Evolutionary conservation across 768 basidiomycete species (phyloP).

Genomic region (Amanita fuliginea): DNA sequence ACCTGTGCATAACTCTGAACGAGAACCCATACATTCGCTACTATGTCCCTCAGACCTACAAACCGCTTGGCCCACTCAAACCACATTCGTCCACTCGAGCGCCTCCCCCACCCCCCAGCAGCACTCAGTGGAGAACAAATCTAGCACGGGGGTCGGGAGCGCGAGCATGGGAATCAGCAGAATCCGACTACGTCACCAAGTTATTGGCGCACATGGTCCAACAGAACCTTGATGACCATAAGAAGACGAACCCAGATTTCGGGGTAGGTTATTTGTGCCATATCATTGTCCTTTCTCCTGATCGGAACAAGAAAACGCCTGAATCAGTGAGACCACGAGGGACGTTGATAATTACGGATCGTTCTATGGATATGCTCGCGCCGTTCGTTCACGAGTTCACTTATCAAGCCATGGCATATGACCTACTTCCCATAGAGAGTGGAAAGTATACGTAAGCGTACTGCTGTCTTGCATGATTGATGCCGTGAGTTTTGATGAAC

Average conservation of each 20-base stretch:
- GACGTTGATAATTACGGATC: conserved; percentile 86
- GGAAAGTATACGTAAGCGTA: conserved; percentile 78
- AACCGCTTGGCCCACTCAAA: conserved; percentile 76
- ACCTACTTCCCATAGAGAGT: conserved; percentile 80
- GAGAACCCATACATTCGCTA: conserved; percentile 93
- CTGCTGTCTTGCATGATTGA: not conserved
- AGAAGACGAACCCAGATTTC: conserved; percentile 77
- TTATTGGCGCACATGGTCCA: conserved; percentile 83
- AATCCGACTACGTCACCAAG: conserved; percentile 70
- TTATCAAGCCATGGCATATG: conserved; percentile 98
- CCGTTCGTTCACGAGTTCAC: conserved; percentile 97
- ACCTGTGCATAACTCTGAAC: conserved; percentile 80
- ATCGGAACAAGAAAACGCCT: conserved; percentile 32
- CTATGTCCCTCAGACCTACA: conserved; percentile 75
- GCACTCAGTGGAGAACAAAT: conserved; percentile 70
- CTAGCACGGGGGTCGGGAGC: conserved; percentile 65
- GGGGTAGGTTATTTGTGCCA: conserved; percentile 45
- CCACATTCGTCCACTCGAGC: conserved; percentile 54
- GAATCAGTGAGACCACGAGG: conserved; percentile 59
- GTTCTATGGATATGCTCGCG: conserved; percentile 88
- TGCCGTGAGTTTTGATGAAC: not conserved
- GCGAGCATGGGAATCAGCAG: conserved; percentile 56
- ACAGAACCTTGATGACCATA: conserved; percentile 74
- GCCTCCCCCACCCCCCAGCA: conserved; percentile 52
- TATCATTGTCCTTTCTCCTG: conserved; percentile 3